Conservation (phyloP, 192 early-diverging fungal genomes). For the Funneliformis mosseae region DNA sequence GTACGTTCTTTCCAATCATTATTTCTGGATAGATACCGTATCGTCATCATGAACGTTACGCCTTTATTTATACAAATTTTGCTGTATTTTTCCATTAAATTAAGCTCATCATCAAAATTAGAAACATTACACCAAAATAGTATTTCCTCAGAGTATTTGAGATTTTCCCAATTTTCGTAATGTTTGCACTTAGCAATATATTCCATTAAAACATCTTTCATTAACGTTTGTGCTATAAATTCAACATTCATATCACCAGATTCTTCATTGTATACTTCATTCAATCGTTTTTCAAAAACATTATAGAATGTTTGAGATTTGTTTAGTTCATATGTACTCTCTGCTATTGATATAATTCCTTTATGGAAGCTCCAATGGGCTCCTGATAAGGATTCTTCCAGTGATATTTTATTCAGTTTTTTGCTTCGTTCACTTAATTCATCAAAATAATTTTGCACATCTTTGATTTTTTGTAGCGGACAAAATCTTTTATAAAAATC, state of each 20-base stretch:
- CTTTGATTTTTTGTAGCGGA: not conserved
- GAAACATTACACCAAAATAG: constrained; percentile 14
- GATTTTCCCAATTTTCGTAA: constrained; percentile 18
- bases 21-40: not conserved
- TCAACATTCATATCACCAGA: not conserved
- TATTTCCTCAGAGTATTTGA: not conserved
- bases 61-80: not conserved
- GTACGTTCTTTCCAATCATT: not conserved
- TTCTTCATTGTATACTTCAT: not conserved
- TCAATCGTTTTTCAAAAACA: not conserved
- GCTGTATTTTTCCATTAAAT: not conserved
- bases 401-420: not conserved
- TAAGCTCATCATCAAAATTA: not conserved
- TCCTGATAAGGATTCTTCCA: not conserved
- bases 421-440: not conserved
- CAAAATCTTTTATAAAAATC: not conserved
- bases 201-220: not conserved
- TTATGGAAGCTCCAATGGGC: not conserved
- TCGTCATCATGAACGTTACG: not conserved
- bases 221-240: not conserved
- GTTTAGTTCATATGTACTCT: not conserved
- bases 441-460: not conserved
- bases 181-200: not conserved
- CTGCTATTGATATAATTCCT: not conserved
- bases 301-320: constrained; percentile 26